These are phyloP conservation scores for Amphirosellinia nigrospora DNA, from an alignment of 495 filamentous ascomycete genomes.

Conservation along the genomic window DNA sequence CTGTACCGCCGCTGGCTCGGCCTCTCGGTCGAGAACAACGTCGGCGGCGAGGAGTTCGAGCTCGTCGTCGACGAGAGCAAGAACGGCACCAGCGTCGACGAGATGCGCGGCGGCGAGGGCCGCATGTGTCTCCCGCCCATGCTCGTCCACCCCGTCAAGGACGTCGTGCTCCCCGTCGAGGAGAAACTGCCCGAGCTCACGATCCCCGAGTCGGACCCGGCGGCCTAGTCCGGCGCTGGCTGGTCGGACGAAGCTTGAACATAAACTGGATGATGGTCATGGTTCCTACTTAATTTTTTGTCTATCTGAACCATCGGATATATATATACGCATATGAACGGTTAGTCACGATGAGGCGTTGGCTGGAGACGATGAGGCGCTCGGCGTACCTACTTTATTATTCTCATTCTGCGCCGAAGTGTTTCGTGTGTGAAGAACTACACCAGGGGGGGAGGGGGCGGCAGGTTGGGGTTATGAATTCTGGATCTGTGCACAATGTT, in stretches of 20 bases:
- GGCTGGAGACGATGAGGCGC: conserved; percentile 19
- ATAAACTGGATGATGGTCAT: too few species aligned
- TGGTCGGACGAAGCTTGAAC: not conserved
- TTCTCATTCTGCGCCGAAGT: not conserved
- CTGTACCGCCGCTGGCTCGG: conserved; percentile 90
- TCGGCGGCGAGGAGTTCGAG: conserved; percentile 85
- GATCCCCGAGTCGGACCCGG: conserved; percentile 47
- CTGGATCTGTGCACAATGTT: not conserved
- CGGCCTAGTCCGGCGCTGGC: conserved; percentile 15
- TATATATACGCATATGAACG: conserved; percentile 25
- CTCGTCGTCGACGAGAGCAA: conserved; percentile 58
- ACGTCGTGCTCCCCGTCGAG: conserved; percentile 78
- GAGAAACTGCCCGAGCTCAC: conserved; percentile 41
- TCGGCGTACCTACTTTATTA: conserved; percentile 14
- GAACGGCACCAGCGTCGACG: conserved; percentile 51
- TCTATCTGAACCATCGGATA: conserved; percentile 4
- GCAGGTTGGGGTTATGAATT: not conserved
- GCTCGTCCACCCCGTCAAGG: conserved; percentile 93
- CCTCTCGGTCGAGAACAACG: conserved; percentile 80
- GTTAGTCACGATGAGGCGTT: conserved; percentile 36
- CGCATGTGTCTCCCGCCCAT: conserved; percentile 94
- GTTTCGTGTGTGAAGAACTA: not conserved
- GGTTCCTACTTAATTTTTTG: conserved; percentile 22
- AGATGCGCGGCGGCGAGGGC: conserved; percentile 67
- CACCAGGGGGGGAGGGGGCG: not conserved